These are phyloP conservation scores for Starmerella bombicola DNA, from an alignment of 805 yeast genomes.

Conservation along the genomic window DNA sequence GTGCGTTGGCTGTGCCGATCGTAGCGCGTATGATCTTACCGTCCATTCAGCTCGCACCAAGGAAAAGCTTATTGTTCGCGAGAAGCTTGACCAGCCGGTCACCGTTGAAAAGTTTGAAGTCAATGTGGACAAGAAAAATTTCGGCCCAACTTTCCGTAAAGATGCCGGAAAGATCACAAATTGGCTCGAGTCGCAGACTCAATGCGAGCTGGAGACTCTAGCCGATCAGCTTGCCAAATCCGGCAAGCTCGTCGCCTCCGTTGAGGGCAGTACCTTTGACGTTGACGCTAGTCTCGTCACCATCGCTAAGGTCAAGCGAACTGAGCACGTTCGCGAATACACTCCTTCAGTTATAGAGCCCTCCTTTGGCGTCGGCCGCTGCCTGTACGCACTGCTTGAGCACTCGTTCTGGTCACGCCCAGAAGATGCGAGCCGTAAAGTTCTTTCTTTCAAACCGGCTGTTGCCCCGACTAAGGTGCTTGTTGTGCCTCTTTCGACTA, in stretches of 20 bases:
- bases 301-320: slow-evolving; percentile 65
- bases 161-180: slow-evolving; percentile 88
- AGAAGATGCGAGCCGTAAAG: slow-evolving; percentile 78
- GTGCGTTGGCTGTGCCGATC: slow-evolving; percentile 99
- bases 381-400: slow-evolving; percentile 82
- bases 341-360: slow-evolving; percentile 98
- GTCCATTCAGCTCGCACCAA: slow-evolving; percentile 93
- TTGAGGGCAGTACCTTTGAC: slow-evolving; percentile 61
- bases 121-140: slow-evolving; percentile 83
- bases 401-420: slow-evolving; percentile 93
- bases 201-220: slow-evolving; percentile 71
- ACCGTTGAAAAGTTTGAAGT: slow-evolving; percentile 74
- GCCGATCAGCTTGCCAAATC: slow-evolving; percentile 50
- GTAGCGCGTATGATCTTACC: slow-evolving; percentile 93
- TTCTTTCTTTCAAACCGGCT: slow-evolving; percentile 80
- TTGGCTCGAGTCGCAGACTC: slow-evolving; percentile 62
- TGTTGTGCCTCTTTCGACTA: slow-evolving; percentile 83
- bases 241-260: slow-evolving; percentile 52
- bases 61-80: slow-evolving; percentile 89
- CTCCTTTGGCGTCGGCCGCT: slow-evolving; percentile 97
- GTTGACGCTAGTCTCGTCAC: slow-evolving; percentile 58
- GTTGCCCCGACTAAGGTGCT: slow-evolving; percentile 97
- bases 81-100: slow-evolving; percentile 72
- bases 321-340: slow-evolving; percentile 87
- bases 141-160: slow-evolving; percentile 95